A percentile compares a stretch with the other conserved stretches of the same genome.
phyloP scores from a whole-genome alignment of 345 rosid genomes.

The Ricinus communis region DNA sequence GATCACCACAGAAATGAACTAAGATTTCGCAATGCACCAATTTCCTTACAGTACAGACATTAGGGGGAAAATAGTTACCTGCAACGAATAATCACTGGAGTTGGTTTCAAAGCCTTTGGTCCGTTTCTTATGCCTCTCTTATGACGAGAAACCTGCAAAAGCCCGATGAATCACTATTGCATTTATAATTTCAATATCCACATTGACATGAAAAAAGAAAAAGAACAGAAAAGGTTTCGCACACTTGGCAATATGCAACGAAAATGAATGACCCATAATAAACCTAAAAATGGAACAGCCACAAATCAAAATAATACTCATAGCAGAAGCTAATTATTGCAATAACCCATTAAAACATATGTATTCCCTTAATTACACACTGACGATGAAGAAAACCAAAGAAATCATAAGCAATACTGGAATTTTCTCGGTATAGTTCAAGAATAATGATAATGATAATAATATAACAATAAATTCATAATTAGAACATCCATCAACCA shows the following conservation, averaged over 20 bases:
- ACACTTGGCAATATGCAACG: too few relatives aligned
- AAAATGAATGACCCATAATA: neutral
- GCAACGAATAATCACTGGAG: conserved; percentile 86
- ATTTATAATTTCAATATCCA: too few relatives aligned
- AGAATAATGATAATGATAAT: too few relatives aligned
- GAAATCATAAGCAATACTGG: neutral
- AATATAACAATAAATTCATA: neutral
- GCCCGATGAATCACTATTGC: too few relatives aligned
- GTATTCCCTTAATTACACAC: too few relatives aligned
- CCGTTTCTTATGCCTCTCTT: conserved; percentile 88
- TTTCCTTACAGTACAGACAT: neutral
- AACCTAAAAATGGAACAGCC: neutral
- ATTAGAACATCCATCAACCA: neutral
- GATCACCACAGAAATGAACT: neutral
- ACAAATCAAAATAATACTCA: neutral
- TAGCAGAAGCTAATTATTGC: too few relatives aligned
- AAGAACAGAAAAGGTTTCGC: too few relatives aligned
- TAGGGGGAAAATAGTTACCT: conserved; percentile 41
- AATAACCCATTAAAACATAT: too few relatives aligned
- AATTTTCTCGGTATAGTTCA: too few relatives aligned
- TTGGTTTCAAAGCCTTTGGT: conserved; percentile 88
- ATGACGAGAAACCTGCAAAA: conserved; percentile 58
- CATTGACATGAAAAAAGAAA: too few relatives aligned
- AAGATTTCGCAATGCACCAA: neutral
- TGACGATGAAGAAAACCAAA: neutral